Evolutionary conservation across 495 filamentous ascomycete genomes (phyloP), one percentile per base, ranked within the genome.

Genomic region (Penicillium bialowiezense): DNA sequence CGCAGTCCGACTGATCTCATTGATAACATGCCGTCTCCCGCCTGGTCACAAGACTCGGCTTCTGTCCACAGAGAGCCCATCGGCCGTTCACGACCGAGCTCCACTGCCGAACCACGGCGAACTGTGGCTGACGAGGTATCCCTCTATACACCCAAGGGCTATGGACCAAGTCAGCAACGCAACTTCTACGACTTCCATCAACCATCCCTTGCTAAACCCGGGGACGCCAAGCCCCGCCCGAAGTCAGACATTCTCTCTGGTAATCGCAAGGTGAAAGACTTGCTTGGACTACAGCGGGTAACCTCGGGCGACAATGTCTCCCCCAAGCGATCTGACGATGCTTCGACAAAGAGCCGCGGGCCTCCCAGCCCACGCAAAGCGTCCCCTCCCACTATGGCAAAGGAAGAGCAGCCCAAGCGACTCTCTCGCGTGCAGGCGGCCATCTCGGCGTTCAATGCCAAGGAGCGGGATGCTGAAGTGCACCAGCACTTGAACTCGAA

Each of bases 11-110:
- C 71, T 7, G 62, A 71, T 41, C 64, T 78, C 37, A 64, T 69
- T 41, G 66, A 67, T 42, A 62, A 72, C 36, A 65, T 79, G 54
- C 73, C 80, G 21, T 86, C 89, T 15, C 90, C 91, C 3, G 85
- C 90, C 19, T 95, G 89, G 75, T 80, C 84, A 2, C 85, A 91
- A 58, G 91, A 88, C 60, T 67, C 80, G 19, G 70, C 71, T 5
- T 73, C 61, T 3, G 69, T 74, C 33, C 66, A 70, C 31, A 72
- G 76, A 36, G 63, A 69, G 15, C 62, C 68, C 2, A 62, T 43
- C 33, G 51, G 35, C 19, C 51, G 50, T 17, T 53, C 51, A n/a
- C 24, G 52, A 26, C 54, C 60, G 9, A 56, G 53, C 24, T 61
- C 58, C 7, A 49, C 52, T 10, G 72, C 70, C 3, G 73, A 75